Percentiles rank a stretch among this genome's conserved stretches.
Conservation (phyloP, 257 asterid genomes). For the Handroanthus guayacan region DNA sequence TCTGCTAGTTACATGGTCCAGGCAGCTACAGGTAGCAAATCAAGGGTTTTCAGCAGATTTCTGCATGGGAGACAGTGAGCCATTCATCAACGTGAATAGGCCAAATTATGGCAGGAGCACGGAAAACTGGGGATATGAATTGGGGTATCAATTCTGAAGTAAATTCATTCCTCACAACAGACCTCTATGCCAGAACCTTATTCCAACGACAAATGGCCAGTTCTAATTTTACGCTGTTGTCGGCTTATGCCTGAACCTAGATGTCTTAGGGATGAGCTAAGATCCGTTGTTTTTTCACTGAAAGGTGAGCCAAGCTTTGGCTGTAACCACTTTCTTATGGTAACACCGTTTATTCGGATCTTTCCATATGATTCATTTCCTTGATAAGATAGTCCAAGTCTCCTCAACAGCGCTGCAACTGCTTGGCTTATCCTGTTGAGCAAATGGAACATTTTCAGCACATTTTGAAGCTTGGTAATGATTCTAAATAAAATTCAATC, state of each 20-base stretch:
- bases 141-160: slow-evolving; percentile 30
- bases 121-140: slow-evolving; percentile 17
- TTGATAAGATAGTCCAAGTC: slow-evolving; percentile 75
- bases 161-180: slow-evolving; percentile 25
- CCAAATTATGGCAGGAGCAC: slow-evolving; percentile 20
- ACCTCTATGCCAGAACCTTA: slow-evolving; percentile 41
- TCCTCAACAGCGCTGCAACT: slow-evolving; percentile 77
- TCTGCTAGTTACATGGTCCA: slow-evolving; percentile 22
- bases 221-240: slow-evolving; percentile 82
- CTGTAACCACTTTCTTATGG: slow-evolving; percentile 82
- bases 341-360: slow-evolving; percentile 77
- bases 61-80: slow-evolving; percentile 28
- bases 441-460: slow-evolving; percentile 37
- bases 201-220: slow-evolving; percentile 69
- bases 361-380: slow-evolving; percentile 90
- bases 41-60: slow-evolving; percentile 33
- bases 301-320: slow-evolving; percentile 73
- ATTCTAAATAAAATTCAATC: slow-evolving; percentile 13
- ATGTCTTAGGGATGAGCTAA: slow-evolving; percentile 54
- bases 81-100: slow-evolving; percentile 25
- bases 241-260: slow-evolving; percentile 73
- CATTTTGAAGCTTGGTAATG: slow-evolving; percentile 16
- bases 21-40: slow-evolving; percentile 31
- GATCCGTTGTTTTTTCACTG: slow-evolving; percentile 45
- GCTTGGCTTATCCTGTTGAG: slow-evolving; percentile 82